Evolutionary conservation across 2,329 filamentous ascomycete species (phyloP).

Genomic region (Fusarium illudens): DNA sequence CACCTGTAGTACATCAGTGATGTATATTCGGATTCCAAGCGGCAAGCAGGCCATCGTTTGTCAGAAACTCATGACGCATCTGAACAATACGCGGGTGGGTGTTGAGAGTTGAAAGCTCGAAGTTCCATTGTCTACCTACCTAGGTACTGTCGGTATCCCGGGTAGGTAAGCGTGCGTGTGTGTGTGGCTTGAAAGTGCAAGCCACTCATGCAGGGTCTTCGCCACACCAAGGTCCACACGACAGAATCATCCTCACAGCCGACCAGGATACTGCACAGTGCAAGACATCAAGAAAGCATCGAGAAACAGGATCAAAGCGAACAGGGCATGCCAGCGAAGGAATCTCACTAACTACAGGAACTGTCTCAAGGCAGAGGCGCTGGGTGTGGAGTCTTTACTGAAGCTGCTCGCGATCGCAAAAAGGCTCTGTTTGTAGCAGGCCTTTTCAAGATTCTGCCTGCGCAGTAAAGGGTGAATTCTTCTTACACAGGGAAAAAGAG

Average conservation of each 20-base stretch:
- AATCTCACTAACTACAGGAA: not conserved
- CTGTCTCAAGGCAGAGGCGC: constrained; percentile 2
- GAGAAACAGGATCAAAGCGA: constrained; percentile 23
- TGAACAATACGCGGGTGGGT: not conserved
- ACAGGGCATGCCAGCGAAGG: constrained; percentile 2
- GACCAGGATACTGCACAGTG: constrained; percentile 15
- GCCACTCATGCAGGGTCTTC: constrained; percentile 23
- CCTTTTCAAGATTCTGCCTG: constrained; percentile 36
- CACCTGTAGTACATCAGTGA: not conserved
- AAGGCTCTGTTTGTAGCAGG: constrained; percentile 36
- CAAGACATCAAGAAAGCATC: constrained; percentile 15
- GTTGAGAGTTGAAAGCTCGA: not conserved
- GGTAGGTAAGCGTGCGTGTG: not conserved
- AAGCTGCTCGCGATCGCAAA: constrained; percentile 36
- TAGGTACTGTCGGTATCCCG: no score
- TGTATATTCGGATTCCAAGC: not conserved
- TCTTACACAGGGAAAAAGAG: constrained; percentile 9
- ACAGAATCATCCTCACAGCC: constrained; percentile 39
- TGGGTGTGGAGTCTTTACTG: constrained; percentile 13
- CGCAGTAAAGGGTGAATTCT: constrained; percentile 25
- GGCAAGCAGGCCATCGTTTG: not conserved
- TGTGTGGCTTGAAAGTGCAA: constrained; percentile 26
- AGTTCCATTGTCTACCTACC: not conserved
- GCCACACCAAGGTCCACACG: constrained; percentile 38
- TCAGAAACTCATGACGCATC: not conserved